Evolutionary conservation across 139 green algal genomes (phyloP), one percentile per base, ranked within the genome.

Genomic region (Monoraphidium neglectum): DNA sequence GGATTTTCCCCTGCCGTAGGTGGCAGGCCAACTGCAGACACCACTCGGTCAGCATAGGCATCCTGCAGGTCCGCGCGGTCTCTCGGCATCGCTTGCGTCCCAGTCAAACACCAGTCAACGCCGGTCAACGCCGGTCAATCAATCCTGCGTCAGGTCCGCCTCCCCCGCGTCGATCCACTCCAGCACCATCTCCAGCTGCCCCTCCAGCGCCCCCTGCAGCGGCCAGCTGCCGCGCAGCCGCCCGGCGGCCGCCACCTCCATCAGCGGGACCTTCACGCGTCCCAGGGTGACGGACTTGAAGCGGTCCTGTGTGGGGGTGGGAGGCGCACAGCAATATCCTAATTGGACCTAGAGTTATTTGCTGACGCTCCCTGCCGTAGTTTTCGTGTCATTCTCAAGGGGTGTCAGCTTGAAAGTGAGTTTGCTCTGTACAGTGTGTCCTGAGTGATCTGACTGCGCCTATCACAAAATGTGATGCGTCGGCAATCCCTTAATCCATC

Each of bases 231-330:
- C 26, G n/a, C n/a, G 40, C 16, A 77, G 8, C 16, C 72, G 72
- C 4, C 72, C 72, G 35, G 72, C 59, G 33, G 59, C 54, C 8
- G 72, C 72, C 10, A 77, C 72, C 16, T 77, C 72, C 26, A 60
- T n/a, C 30, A 77, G 57, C 26, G 72, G 60, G 40, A 77, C 72
- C 72, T 77, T 77, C 40, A 77, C 72, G 36, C 72, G 72, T 6
- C 72, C 72, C 59, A 77, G 49, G n/a, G 68, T 60, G 10, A 40
- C 30, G 60, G 68, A 43, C 16, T 35, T n/a, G 72, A 77, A 77
- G 18, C 72, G 59, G 38, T 77, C 59, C 72, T 70, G 60, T 30
- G 46, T 30, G 38, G 24, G n/a, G n/a, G 4, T 23, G 21, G 35
- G 0, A 2, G 28, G 61, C 15, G 24, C 15, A 33, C 24, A 23